Base-by-base conservation (phyloP, 2,329 filamentous ascomycete genomes). In the Colletotrichum tamarilloi region DNA sequence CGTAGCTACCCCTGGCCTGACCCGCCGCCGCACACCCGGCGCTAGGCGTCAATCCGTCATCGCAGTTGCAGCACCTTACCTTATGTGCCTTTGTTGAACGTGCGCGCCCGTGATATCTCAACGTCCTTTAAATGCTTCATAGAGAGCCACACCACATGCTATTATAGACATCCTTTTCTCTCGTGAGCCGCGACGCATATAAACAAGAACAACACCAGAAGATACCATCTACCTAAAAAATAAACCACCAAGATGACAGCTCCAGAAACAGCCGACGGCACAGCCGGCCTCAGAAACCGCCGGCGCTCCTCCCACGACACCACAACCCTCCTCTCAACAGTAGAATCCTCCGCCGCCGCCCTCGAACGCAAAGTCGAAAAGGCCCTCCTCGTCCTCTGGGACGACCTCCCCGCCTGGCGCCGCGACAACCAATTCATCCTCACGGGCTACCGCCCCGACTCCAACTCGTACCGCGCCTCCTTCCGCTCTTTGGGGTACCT, bases 371-470 rank as follows among this genome's bases (percentile, higher is more conserved):
- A 81, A 64, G 77, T 86, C 49, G 82, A 85, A 28, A 74, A 79
- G 3, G 80, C 84, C 1, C 79, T 88, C 4, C 84, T 89, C 42
- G 76, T 89, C n/a, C 81, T 85, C 69, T 91, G 89, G 89, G 87
- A 91, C 75, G 88, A 91, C 67, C 86, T 91, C 11, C 87, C 88
- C 14, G 75, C 81, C 67, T 91, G 89, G 89, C 88, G 88, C 57
- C 88, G 88, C 76, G 89, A 91, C 82, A 91, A 91, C 78, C 82
- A 82, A 76, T 91, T 82, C 83, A 90, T 91, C 81, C 79, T 78
- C 62, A 79, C 82, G 3, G 88, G 89, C 73, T 91, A 91, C 80
- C 88, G 89, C 11, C 83, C 81, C 2, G 86, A 85, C 28, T 85
- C 83, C 76, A 81, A 85, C 79, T 89, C 86, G 64, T 88, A 88